Base-by-base conservation (phyloP, 2,329 filamentous ascomycete species). In the Xylaria sp. region DNA sequence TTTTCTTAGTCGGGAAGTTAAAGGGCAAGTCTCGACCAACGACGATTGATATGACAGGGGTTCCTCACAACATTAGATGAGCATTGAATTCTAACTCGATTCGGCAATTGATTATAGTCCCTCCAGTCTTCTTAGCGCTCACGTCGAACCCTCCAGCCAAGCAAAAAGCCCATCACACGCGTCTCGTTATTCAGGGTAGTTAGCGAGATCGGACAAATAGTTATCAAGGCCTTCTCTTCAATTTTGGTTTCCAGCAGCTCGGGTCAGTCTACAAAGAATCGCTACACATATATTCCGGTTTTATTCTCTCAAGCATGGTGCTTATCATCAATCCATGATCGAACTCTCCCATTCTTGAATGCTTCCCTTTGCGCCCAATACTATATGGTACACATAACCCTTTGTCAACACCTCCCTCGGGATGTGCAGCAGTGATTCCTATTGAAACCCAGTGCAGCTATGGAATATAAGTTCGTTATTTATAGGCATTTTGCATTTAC, bases 181-280 rank as follows among this genome's bases (percentile, higher is more conserved):
- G n/a, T 53, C 36, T 39, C 10, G 36, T 27, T 33, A 13, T n/a
- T 15, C n/a, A n/a, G n/a, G n/a, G n/a, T n/a, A n/a, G n/a, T 33
- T 10, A 20, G 29, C 5, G 20, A 9, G 20, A 1, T 20, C 11
- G 11, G 11, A 38, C 51, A 10, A 55, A 39, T 13, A 27, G 11
- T 25, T 39, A 17, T 20, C 51, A 17, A 36, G n/a, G n/a, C 17
- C 20, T 31, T 25, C 20, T 31, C 3, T 27, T n/a, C 2, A 22
- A 6, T 10, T n/a, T 49, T 36, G 38, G 33, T 51, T 60, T 53
- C 63, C 49, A 55, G 54, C 44, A 61, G 61, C 31, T 57, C 29
- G 61, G 51, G 31, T 49, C 53, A 47, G 51, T 39, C 61, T 58
- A 54, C 33, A 31, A 47, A 31, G 57, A 31, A 7, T 45, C 1